These are phyloP conservation scores for Mycosarcoma maydis DNA, from an alignment of 1,284 basidiomycete genomes.

Conservation along the genomic window DNA sequence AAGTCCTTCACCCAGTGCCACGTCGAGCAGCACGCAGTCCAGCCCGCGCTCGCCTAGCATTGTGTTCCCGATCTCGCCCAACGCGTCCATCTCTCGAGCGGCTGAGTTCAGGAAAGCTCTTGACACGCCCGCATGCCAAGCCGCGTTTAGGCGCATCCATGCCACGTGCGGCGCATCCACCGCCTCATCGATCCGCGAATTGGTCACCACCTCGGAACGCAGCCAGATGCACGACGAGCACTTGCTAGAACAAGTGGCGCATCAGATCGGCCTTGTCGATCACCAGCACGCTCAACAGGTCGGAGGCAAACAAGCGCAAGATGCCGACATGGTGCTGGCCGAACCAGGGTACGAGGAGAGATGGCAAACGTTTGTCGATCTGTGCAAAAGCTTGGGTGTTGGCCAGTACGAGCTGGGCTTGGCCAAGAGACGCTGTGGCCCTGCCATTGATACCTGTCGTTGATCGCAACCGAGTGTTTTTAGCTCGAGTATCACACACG, in stretches of 20 bases:
- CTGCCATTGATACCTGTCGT: constrained; percentile 36
- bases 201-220: constrained; percentile 24
- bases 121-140: constrained; percentile 7
- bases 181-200: constrained; percentile 1
- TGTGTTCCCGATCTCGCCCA: constrained; percentile 44
- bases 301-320: constrained; percentile 17
- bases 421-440: constrained; percentile 36
- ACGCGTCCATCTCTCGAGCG: constrained; percentile 33
- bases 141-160: constrained; percentile 4
- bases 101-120: constrained; percentile 17
- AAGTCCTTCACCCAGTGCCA: neutral
- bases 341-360: constrained; percentile 30
- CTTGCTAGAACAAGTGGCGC: constrained; percentile 26
- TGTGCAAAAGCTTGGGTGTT: constrained; percentile 26
- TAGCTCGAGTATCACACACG: too few species aligned
- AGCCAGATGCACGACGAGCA: constrained; percentile 23
- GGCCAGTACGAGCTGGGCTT: constrained; percentile 25
- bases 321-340: constrained; percentile 26
- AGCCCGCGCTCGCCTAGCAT: constrained; percentile 30
- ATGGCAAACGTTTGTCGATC: constrained; percentile 24
- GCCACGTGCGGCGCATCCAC: neutral
- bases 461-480: too few species aligned
- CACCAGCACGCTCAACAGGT: constrained; percentile 14
- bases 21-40: neutral
- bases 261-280: constrained; percentile 28